Conservation (phyloP, 2,329 filamentous ascomycete genomes). For the Diaporthe vaccinii region DNA sequence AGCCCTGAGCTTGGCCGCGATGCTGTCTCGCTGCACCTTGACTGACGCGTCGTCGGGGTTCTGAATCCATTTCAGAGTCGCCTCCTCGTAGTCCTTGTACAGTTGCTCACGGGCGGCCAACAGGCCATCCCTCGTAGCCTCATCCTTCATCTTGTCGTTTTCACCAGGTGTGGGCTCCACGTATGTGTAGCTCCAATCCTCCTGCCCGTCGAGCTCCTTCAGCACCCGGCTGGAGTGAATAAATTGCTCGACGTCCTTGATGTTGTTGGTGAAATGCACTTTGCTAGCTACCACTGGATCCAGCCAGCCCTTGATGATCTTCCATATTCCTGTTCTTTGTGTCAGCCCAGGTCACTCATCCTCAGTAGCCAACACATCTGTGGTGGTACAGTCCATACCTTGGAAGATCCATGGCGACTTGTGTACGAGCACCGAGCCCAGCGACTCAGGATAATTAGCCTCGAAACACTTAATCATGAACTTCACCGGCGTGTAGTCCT, state of each 20-base stretch:
- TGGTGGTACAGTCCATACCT: conserved; percentile 63
- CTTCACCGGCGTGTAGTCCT: conserved; percentile 95
- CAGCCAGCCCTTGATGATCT: conserved; percentile 94
- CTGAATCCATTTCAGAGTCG: conserved; percentile 82
- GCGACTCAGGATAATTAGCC: conserved; percentile 95
- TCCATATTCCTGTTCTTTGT: conserved; percentile 81
- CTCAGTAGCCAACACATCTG: not conserved
- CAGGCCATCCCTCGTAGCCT: conserved; percentile 72
- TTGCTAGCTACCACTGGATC: conserved; percentile 96
- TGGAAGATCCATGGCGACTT: conserved; percentile 98
- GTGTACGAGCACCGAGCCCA: conserved; percentile 92
- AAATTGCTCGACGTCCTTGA: conserved; percentile 82
- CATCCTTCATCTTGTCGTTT: conserved; percentile 80
- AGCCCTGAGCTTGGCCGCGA: conserved; percentile 74
- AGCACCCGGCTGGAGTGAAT: conserved; percentile 79
- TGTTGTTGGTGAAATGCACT: conserved; percentile 90
- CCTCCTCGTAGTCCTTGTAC: conserved; percentile 80
- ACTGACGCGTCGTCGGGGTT: conserved; percentile 61
- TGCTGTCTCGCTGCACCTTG: conserved; percentile 68
- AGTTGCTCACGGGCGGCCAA: conserved; percentile 73
- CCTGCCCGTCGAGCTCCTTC: conserved; percentile 87
- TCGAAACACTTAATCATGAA: conserved; percentile 99
- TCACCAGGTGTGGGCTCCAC: conserved; percentile 82
- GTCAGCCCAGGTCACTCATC: conserved; percentile 37
- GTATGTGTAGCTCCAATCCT: conserved; percentile 88